These are phyloP conservation scores for Xerocomus minutiporus DNA, from an alignment of 1,284 basidiomycete genomes.

Conservation along the genomic window DNA sequence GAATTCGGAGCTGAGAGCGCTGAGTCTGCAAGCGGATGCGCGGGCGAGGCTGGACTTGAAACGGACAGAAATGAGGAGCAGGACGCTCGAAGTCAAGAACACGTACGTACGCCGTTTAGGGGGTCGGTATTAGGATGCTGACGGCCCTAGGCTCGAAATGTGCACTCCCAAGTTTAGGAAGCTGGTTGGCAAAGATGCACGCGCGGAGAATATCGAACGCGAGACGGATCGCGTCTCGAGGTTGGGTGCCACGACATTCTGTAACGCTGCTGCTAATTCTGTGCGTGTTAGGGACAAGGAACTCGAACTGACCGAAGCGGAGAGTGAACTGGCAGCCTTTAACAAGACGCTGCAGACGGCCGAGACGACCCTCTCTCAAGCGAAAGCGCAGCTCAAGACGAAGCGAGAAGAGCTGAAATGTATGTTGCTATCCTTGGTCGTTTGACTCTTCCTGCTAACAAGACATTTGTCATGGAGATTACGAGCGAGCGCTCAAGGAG, in stretches of 20 bases:
- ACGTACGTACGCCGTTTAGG: constrained; percentile 46
- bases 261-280: neutral
- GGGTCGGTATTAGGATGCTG: neutral
- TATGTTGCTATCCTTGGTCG: constrained; percentile 27
- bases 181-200: constrained; percentile 55
- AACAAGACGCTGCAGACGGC: constrained; percentile 57
- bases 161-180: constrained; percentile 62
- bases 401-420: constrained; percentile 65
- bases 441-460: neutral
- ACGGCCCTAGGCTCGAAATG: constrained; percentile 49
- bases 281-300: constrained; percentile 58
- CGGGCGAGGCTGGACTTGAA: constrained; percentile 82
- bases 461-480: constrained; percentile 34
- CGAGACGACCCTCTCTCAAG: constrained; percentile 56
- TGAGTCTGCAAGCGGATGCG: constrained; percentile 80
- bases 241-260: constrained; percentile 38
- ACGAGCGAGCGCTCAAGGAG: constrained; percentile 52
- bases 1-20: constrained; percentile 65
- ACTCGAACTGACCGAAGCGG: constrained; percentile 52
- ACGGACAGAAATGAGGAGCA: constrained; percentile 61
- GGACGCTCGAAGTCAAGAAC: constrained; percentile 59
- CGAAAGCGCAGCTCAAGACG: constrained; percentile 55
- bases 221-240: constrained; percentile 57
- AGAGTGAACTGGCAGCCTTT: constrained; percentile 44
- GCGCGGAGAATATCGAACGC: constrained; percentile 65